Base-by-base conservation (phyloP, 2,329 filamentous ascomycete genomes). In the Zymoseptoria tritici region DNA sequence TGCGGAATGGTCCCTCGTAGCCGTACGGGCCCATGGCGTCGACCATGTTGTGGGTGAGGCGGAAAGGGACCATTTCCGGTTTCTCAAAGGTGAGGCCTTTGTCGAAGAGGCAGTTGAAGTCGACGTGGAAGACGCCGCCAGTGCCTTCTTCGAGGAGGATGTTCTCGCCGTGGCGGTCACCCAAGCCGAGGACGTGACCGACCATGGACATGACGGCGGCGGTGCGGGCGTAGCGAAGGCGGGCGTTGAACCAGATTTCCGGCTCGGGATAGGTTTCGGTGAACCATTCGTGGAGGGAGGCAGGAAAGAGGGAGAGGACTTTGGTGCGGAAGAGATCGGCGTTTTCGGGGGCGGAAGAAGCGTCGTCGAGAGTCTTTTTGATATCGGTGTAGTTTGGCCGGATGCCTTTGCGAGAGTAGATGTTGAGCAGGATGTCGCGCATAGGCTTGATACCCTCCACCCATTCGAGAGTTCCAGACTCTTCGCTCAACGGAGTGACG, bases 171-270 rank as follows among this genome's bases (percentile, higher is more conserved):
- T 99, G 94, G 3, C 94, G 87, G 75, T 99, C 94, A 49, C 94
- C 94, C 0, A 99, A 81, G 61, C 85, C 94, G 4, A 99, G 83
- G 54, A 97, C 92, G 59, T 96, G 95, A 55, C 94, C 94, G 4
- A 96, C 91, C 84, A 99, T 99, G n/a, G 91, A 96, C 92, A 99
- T 99, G 66, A 99, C 94, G 9, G 95, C 94, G 69, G 90, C 93
- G 0, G 94, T 96, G 3, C 94, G 85, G 2, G 94, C 95, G 76
- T 97, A 99, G 53, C 87, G 85, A 52, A 97, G 81, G 7, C 94
- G 85, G 9, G 93, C 92, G 2, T 86, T 83, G 74, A 99, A 95
- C 94, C 94, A 99, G 1, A 87, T 82, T 11, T 90, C 90, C 3
- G 95, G 92, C 70, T 96, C 91, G 0, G 94, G 91, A 71, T 97